Evolutionary conservation across 306 rosid species (phyloP).

Genomic region (Prunus salicina): DNA sequence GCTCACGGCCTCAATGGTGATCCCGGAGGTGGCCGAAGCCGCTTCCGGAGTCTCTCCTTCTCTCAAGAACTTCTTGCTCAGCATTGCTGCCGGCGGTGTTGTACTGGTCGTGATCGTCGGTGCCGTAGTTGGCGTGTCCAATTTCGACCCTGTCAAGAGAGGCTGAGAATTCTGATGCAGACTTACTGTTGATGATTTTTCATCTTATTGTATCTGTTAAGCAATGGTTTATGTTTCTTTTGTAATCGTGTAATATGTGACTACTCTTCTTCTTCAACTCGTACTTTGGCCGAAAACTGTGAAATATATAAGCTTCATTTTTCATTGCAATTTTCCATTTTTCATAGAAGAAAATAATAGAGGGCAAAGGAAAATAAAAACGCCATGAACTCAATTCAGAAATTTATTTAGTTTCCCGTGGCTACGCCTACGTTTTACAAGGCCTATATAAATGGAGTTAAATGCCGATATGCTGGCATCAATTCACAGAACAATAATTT

Average conservation of each 20-base stretch:
- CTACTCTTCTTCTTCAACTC: conserved; percentile 22
- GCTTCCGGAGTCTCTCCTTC: conserved; percentile 74
- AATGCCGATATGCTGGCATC: not conserved
- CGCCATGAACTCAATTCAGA: conserved; percentile 2
- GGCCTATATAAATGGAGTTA: not conserved
- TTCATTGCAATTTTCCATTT: not conserved
- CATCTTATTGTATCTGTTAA: conserved; percentile 28
- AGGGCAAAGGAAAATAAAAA: not conserved
- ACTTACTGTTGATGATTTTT: conserved; percentile 26
- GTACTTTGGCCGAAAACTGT: conserved; percentile 21
- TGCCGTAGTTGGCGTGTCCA: conserved; percentile 75
- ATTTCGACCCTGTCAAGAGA: conserved; percentile 93
- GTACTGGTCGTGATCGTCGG: conserved; percentile 62
- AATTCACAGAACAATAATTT: not conserved
- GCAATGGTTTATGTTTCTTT: conserved; percentile 27
- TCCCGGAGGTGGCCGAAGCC: conserved; percentile 89
- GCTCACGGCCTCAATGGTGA: conserved; percentile 72
- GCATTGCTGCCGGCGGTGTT: conserved; percentile 83
- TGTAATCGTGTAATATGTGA: conserved; percentile 34
- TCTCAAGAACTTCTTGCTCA: conserved; percentile 93
- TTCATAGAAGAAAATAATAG: not conserved
- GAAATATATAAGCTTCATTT: conserved; percentile 22
- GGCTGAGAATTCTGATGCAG: conserved; percentile 35
- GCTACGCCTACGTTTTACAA: conserved; percentile 12
- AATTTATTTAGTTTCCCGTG: conserved; percentile 1